Evolutionary conservation across 1,284 basidiomycete genomes (phyloP), one percentile per base, ranked within the genome.

Genomic region (Cryptococcus jaspeensis): DNA sequence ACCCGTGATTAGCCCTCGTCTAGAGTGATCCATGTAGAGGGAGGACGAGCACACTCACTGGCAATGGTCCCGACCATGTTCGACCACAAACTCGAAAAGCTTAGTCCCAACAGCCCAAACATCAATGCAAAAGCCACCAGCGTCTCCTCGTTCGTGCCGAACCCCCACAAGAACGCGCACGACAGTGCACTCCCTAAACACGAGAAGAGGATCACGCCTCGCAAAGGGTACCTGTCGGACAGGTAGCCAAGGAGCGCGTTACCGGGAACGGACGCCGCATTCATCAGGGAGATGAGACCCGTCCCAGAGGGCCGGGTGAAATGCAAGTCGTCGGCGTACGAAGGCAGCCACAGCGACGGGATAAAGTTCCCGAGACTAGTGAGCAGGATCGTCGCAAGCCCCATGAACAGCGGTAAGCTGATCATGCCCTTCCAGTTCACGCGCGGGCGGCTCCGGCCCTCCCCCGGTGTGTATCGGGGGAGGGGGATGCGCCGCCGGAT

Each of bases 161-260:
- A 69, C 0, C 77, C 77, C 76, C 78, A 79, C 37, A 79, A 60
- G 25, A 75, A 60, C 22, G 75, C 65, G 51, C 73, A 75, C 0
- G 74, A 53, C 2, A 72, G 32, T 1, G 73, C 63, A 3, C 69
- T 64, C 0, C 69, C 69, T 5, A 71, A 39, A 58, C 73, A 75
- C 12, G 69, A 73, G 39, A 71, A 37, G 3, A 66, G 51, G 38
- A 79, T 64, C 45, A 73, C 72, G 40, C 62, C 39, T 11, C 63
- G 61, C 8, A 75, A 55, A 0, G 71, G 69, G 38, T 63, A 59
- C 5, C 64, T 55, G 61, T 79, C 78, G 15, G 72, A 70, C 9
- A 79, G 56, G 38, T 64, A 72, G n/a, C 74, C 75, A 6, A 74
- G 53, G 12, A 76, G 50, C 3, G 71, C 63, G 54, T 73, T 70